Evolutionary conservation across 1,284 basidiomycete genomes (phyloP), one percentile per base, ranked within the genome.

Genomic region (Leccinum fuscescens): DNA sequence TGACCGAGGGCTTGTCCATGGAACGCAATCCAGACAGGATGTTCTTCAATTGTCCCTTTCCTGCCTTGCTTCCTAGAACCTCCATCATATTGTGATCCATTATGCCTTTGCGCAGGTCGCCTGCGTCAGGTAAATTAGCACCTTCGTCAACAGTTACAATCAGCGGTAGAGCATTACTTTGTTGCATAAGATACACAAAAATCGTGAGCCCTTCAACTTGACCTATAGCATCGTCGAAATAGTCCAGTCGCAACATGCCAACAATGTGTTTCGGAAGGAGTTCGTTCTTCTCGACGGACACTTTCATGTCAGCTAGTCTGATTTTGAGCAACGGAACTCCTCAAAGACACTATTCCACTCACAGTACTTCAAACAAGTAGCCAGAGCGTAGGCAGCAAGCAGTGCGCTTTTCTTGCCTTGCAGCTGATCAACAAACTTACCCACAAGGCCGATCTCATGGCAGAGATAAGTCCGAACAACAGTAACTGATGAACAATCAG

Each of bases 241-340:
- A 63, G 51, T 65, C 58, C 33, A 66, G 20, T 20, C 20, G 20
- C 20, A 20, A 6, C 62, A 65, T 65, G 31, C 51, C 20, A 24
- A 66, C 56, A 3, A 66, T 64, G 37, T 60, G 22, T 52, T 55
- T 56, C 11, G 51, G 46, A 56, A 59, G 22, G 42, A 8, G 35
- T 33, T 58, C 11, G 9, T 58, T 52, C 5, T 35, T 24, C 5
- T 58, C 20, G 20, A 20, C 20, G 20, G 20, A 20, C 20, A 20
- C 20, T 20, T 20, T 51, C 66, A 70, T 62, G 29, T 70, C 66
- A 0, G 1, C 69, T 70, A 15, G n/a, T 4, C 15, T 20, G 20
- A 20, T 20, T 20, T 20, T 20, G 20, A 20, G 20, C 20, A 20
- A 20, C 20, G 20, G 20, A 20, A 20, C 20, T 20, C 20, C 20